A percentile compares a stretch with the other conserved stretches of the same genome.
These are phyloP conservation scores for Aspergillus nidulans DNA, from an alignment of 495 filamentous ascomycete genomes.

Conservation along the genomic window DNA sequence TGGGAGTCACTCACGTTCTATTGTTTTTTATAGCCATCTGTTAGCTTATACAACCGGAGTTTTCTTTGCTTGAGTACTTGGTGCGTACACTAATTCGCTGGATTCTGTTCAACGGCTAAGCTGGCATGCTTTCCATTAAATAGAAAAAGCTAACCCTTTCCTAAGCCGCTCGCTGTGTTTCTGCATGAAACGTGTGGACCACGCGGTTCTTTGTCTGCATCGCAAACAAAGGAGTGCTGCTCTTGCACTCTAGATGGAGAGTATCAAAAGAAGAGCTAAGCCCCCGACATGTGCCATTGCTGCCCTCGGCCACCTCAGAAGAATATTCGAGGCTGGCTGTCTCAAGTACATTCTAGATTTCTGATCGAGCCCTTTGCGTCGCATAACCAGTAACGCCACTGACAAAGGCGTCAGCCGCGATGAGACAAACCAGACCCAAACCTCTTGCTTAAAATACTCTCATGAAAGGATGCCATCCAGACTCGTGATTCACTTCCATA, in stretches of 20 bases:
- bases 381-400: background rate
- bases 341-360: background rate
- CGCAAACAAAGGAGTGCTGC: background rate
- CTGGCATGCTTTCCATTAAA: background rate
- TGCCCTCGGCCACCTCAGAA: background rate
- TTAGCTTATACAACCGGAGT: slow-evolving; percentile 31
- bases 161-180: background rate
- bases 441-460: background rate
- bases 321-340: background rate
- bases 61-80: slow-evolving; percentile 13
- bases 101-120: background rate
- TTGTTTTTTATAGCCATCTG: slow-evolving; percentile 39
- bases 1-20: slow-evolving; percentile 39
- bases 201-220: background rate
- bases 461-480: background rate
- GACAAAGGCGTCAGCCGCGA: background rate
- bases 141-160: background rate
- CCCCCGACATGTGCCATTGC: background rate
- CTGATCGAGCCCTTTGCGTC: background rate
- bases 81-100: background rate
- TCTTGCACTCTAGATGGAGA: background rate
- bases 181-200: background rate
- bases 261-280: background rate
- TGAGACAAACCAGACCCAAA: background rate
- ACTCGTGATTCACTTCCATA: background rate